Base-by-base conservation (phyloP, 352 stramenopile genomes). In the Pythium sp. region DNA sequence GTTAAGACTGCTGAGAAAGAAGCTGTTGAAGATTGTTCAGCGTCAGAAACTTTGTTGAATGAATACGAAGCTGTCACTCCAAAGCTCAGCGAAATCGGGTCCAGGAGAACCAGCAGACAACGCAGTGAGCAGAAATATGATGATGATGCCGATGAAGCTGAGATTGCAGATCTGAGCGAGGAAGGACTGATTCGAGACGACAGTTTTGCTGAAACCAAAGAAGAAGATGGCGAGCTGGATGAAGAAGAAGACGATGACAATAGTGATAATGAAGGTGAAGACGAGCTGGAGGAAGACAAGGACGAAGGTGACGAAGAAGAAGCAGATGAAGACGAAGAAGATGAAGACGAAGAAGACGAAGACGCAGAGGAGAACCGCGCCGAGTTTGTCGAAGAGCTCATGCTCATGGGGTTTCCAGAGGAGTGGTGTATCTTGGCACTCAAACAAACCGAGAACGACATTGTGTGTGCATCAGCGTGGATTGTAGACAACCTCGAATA, bases 401-500 rank as follows among this genome's bases (percentile, higher is more conserved):
- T 95, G 82, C 77, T 97, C 8, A 98, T 98, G 86, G 93, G 93
- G 0, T 98, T 98, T 53, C 91, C 92, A 0, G 85, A 97, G 65
- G 90, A 97, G 64, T 98, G 93, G 93, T 98, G 93, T 36, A 71
- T 95, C 0, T 60, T 97, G 49, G 93, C 92, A 1, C 67, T 98
- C 32, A 95, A 97, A 26, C 88, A 98, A 56, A 97, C 91, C 0
- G 84, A 91, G 57, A 97, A 97, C 62, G 90, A 98, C 57, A 94
- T 98, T 46, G 84, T 98, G 1, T 77, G 78, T 53, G 93, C 93
- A 0, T 97, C 89, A 0, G 89, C 92, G 3, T 98, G 93, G 93
- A 98, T 98, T 58, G 92, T 98, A 1, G 93, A 98, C 60, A 97
- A 98, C 63, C 69, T 98, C 2, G 92, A 98, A 58, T 96, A 97